phyloP scores from a whole-genome alignment of 2,329 filamentous ascomycete species.

The Hymenoscyphus albidus region DNA sequence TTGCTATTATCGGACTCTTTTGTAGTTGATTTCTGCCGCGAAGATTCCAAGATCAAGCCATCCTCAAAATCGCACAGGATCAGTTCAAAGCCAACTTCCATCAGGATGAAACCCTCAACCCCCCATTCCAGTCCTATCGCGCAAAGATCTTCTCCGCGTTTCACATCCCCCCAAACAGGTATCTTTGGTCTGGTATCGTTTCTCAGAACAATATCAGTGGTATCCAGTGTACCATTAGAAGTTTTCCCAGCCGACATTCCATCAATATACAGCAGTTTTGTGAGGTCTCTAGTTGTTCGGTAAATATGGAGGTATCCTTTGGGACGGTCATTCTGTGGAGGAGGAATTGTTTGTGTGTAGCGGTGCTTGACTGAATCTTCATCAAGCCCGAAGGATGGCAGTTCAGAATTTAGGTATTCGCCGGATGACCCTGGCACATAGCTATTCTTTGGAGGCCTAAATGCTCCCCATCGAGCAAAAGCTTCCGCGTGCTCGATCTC shows the following conservation, averaged over 20 bases:
- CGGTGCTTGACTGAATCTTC: neutral
- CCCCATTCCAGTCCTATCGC: conserved; percentile 49
- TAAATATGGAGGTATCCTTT: conserved; percentile 67
- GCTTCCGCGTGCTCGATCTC: conserved; percentile 68
- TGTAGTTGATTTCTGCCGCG: conserved; percentile 16
- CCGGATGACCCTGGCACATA: neutral
- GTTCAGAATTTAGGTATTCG: neutral
- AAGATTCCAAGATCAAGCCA: conserved; percentile 27
- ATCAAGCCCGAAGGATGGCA: conserved; percentile 9
- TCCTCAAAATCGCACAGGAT: conserved; percentile 61
- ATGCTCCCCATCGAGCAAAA: conserved; percentile 47
- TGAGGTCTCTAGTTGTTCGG: conserved; percentile 51
- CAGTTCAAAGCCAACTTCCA: conserved; percentile 68
- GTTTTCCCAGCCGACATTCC: conserved; percentile 67
- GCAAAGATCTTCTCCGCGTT: conserved; percentile 55
- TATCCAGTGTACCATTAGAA: conserved; percentile 61
- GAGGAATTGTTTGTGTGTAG: neutral
- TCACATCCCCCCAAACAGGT: conserved; percentile 12
- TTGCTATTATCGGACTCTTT: conserved; percentile 9
- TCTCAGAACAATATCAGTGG: conserved; percentile 58
- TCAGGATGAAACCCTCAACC: conserved; percentile 62
- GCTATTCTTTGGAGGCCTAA: conserved; percentile 7
- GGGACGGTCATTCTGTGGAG: neutral
- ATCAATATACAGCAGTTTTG: conserved; percentile 63
- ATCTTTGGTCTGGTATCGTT: conserved; percentile 4